phyloP scores from a whole-genome alignment of 768 basidiomycete species.

The Suillus plorans region DNA sequence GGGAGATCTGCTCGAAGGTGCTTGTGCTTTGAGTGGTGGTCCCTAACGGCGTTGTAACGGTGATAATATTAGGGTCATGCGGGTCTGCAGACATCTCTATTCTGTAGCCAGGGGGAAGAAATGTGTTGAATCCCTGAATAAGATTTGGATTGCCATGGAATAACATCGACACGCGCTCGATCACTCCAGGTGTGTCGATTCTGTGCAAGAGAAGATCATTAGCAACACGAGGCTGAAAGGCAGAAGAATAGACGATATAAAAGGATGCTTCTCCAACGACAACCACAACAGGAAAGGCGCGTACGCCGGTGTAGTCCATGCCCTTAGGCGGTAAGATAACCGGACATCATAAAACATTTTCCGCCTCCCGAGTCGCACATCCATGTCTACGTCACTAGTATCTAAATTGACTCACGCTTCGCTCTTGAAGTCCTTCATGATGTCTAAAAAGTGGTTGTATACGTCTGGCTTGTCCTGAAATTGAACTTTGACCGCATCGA shows the following conservation, averaged over 20 bases:
- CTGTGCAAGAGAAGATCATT: constrained; percentile 40
- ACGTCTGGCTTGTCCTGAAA: constrained; percentile 90
- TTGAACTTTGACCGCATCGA: constrained; percentile 92
- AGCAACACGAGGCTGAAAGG: constrained; percentile 10
- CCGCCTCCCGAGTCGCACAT: not conserved
- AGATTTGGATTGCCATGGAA: constrained; percentile 89
- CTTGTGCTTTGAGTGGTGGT: constrained; percentile 66
- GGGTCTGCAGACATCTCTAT: constrained; percentile 83
- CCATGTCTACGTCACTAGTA: not conserved
- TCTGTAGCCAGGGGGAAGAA: constrained; percentile 90
- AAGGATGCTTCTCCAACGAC: not conserved
- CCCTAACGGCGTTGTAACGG: constrained; percentile 78
- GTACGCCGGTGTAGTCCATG: not conserved
- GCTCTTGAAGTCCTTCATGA: constrained; percentile 99
- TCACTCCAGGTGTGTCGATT: constrained; percentile 97
- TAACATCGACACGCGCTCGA: constrained; percentile 88
- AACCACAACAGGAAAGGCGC: constrained; percentile 1
- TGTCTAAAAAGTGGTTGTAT: constrained; percentile 92
- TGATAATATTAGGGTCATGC: constrained; percentile 68
- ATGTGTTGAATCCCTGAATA: constrained; percentile 98
- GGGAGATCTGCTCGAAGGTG: constrained; percentile 32
- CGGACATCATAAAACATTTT: not conserved
- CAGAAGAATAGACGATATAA: constrained; percentile 13
- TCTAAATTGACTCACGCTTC: constrained; percentile 63
- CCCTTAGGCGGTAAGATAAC: constrained; percentile 8